A percentile compares a stretch with the other conserved stretches of the same genome.
These are phyloP conservation scores for Clarkia xantiana DNA, from an alignment of 345 rosid genomes.

Conservation along the genomic window DNA sequence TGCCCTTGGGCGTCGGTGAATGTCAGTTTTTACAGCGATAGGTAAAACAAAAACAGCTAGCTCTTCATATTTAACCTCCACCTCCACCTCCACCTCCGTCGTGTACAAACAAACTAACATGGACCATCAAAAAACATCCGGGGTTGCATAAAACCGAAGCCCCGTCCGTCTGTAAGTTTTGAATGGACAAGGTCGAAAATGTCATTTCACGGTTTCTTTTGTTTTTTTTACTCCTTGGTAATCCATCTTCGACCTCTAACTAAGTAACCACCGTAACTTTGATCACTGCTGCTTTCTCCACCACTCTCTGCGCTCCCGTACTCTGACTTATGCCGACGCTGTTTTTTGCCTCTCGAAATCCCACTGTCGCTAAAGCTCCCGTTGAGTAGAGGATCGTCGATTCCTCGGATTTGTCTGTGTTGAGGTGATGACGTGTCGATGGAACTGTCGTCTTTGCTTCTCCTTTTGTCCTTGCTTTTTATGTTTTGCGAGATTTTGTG, in stretches of 20 bases:
- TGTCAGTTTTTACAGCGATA: no score
- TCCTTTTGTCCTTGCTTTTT: constrained; percentile 63
- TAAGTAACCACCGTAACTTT: constrained; percentile 53
- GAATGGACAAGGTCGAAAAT: no score
- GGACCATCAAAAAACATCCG: no score
- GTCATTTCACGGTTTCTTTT: background rate
- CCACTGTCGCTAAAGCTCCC: constrained; percentile 89
- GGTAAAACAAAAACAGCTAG: no score
- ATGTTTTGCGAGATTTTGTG: constrained; percentile 84
- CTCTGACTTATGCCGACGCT: constrained; percentile 53
- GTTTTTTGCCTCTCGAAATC: constrained; percentile 50
- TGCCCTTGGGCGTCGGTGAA: no score
- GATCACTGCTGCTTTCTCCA: constrained; percentile 94
- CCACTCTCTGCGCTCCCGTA: constrained; percentile 79
- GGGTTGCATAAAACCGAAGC: no score
- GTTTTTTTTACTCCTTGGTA: constrained; percentile 41
- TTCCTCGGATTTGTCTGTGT: constrained; percentile 69
- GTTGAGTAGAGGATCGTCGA: constrained; percentile 85
- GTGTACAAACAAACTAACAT: no score
- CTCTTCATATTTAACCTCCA: no score
- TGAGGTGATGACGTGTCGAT: constrained; percentile 39
- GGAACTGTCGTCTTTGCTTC: constrained; percentile 82
- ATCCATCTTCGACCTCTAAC: constrained; percentile 76
- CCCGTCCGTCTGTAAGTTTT: no score
- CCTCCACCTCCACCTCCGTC: no score